Conservation (phyloP, 2,329 filamentous ascomycete species). For the Fusarium oxysporum region DNA sequence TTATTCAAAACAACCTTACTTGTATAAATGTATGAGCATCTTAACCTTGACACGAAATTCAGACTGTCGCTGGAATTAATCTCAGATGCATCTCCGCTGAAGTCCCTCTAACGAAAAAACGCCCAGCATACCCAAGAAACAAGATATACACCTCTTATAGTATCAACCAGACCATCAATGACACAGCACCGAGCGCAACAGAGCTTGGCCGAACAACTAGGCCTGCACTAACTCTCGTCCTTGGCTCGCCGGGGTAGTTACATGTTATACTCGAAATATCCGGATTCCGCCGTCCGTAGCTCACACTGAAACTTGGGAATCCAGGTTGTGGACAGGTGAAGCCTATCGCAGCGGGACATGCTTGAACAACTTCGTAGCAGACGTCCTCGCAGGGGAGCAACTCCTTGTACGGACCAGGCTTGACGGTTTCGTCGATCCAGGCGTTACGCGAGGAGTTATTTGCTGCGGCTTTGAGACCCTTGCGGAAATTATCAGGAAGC, state of each 20-base stretch:
- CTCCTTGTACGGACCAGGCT: conserved; percentile 93
- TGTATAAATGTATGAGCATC: background rate
- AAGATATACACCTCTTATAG: conserved; percentile 21
- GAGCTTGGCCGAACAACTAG: conserved; percentile 19
- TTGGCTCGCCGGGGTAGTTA: conserved; percentile 54
- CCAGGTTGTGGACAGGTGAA: conserved; percentile 77
- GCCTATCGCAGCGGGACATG: conserved; percentile 79
- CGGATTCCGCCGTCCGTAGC: conserved; percentile 49
- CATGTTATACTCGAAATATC: conserved; percentile 48
- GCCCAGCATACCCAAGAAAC: conserved; percentile 14
- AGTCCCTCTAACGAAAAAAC: conserved; percentile 19
- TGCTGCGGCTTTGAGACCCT: conserved; percentile 37
- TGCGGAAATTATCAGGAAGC: conserved; percentile 54
- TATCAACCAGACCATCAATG: conserved; percentile 35
- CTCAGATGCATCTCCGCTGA: conserved; percentile 3
- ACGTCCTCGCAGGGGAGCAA: conserved; percentile 88
- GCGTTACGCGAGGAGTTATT: conserved; percentile 71
- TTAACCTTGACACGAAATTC: background rate
- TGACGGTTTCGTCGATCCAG: conserved; percentile 76
- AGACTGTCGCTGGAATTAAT: background rate
- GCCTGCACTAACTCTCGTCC: conserved; percentile 45
- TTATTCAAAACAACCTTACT: background rate
- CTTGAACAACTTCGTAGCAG: conserved; percentile 87
- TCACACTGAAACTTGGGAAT: conserved; percentile 50
- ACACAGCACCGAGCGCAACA: conserved; percentile 27